These are phyloP conservation scores for Rosa persica DNA, from an alignment of 306 rosid genomes.

Conservation along the genomic window DNA sequence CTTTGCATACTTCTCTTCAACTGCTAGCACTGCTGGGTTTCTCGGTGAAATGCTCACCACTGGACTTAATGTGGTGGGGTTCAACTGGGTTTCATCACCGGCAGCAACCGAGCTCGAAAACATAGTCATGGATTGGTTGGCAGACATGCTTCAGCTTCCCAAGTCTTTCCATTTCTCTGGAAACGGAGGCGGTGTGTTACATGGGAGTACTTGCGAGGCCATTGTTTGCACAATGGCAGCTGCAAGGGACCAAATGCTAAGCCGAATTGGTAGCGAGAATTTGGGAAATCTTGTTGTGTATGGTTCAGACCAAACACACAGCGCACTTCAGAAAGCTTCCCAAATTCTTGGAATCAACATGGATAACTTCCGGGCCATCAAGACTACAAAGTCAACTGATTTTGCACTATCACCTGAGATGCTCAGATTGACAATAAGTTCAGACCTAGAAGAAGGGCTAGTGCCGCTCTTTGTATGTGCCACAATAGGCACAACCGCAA, in stretches of 20 bases:
- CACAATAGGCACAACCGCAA: neutral
- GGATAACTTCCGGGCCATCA: slow-evolving; percentile 5
- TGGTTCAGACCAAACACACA: slow-evolving; percentile 35
- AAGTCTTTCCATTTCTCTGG: slow-evolving; percentile 25
- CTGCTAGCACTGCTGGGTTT: slow-evolving; percentile 9
- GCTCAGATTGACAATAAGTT: neutral
- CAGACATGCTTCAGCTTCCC: slow-evolving; percentile 27
- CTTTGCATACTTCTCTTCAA: slow-evolving; percentile 21
- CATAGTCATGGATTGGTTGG: slow-evolving; percentile 37
- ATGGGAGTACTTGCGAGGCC: slow-evolving; percentile 34
- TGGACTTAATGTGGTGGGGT: slow-evolving; percentile 24
- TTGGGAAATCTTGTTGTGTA: slow-evolving; percentile 23
- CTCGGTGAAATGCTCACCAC: slow-evolving; percentile 33
- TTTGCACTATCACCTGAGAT: slow-evolving; percentile 7
- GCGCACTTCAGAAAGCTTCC: slow-evolving; percentile 18
- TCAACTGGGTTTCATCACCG: slow-evolving; percentile 37
- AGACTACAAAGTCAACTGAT: neutral
- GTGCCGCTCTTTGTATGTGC: slow-evolving; percentile 16
- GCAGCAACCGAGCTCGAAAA: slow-evolving; percentile 30
- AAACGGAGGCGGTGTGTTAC: slow-evolving; percentile 26
- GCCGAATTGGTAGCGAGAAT: slow-evolving; percentile 15
- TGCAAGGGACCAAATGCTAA: neutral
- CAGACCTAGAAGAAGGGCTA: slow-evolving; percentile 9
- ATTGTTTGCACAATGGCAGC: neutral
- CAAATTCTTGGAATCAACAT: slow-evolving; percentile 21